These are phyloP conservation scores for Chrysopogon serrulatus DNA, from an alignment of 176 grass and related monocot species.

Conservation along the genomic window DNA sequence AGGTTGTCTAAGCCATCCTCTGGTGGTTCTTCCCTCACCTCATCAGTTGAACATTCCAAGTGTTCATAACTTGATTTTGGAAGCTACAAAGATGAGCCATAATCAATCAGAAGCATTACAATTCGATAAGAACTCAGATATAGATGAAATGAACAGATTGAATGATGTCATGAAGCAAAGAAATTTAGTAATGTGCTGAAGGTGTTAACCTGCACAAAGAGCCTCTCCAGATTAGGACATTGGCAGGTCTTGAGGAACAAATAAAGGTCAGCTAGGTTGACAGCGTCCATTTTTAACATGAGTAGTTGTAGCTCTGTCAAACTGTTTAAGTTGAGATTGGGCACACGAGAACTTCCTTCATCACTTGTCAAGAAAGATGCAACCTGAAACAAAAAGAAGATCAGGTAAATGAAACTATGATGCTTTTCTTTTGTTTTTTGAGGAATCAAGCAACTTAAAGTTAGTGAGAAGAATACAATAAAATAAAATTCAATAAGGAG, in stretches of 20 bases:
- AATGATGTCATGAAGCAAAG: not conserved
- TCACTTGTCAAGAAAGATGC: constrained; percentile 17
- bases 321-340: constrained; percentile 19
- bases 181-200: not conserved
- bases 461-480: not conserved
- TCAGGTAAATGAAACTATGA: no score
- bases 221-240: constrained; percentile 40
- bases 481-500: no score
- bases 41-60: not conserved
- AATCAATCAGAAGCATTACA: no score
- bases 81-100: not conserved
- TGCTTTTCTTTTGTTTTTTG: not conserved
- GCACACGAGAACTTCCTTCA: not conserved
- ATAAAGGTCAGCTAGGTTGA: constrained; percentile 43
- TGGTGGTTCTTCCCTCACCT: not conserved
- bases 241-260: constrained; percentile 41
- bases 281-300: constrained; percentile 43
- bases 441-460: not conserved
- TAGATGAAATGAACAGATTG: no score
- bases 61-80: not conserved
- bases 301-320: constrained; percentile 59
- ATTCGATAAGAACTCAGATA: no score
- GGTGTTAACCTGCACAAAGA: constrained; percentile 63
- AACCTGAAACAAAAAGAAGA: constrained; percentile 14
- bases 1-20: constrained; percentile 12